Conservation (phyloP, 1,284 basidiomycete genomes). For the Austroboletus niveus region DNA sequence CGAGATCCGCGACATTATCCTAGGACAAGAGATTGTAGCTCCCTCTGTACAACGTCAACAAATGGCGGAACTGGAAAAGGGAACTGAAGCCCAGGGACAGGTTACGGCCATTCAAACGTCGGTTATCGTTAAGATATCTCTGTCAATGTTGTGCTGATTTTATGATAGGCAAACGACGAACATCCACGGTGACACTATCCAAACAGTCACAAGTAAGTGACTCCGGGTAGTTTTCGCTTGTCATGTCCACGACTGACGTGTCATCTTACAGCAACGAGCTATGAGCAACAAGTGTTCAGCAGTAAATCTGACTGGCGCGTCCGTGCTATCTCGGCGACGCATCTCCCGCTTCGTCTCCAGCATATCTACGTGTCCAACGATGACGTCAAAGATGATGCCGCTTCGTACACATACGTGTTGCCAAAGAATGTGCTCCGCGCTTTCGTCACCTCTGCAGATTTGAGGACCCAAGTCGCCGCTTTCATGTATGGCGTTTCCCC, state of each 20-base stretch:
- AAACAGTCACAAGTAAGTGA: constrained; percentile 85
- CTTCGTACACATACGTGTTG: constrained; percentile 91
- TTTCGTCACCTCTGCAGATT: constrained; percentile 91
- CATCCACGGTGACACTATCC: constrained; percentile 95
- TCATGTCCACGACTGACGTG: constrained; percentile 4
- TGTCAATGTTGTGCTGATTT: constrained; percentile 12
- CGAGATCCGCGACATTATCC: constrained; percentile 95
- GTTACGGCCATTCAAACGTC: constrained; percentile 95
- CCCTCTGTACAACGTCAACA: constrained; percentile 94
- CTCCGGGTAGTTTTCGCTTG: neutral
- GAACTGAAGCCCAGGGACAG: constrained; percentile 89
- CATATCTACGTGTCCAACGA: constrained; percentile 99
- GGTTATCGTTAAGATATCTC: constrained; percentile 22
- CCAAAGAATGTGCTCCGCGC: constrained; percentile 97
- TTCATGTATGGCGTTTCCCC: constrained; percentile 93
- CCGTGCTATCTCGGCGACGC: constrained; percentile 93
- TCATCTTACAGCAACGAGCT: constrained; percentile 74
- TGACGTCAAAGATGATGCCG: constrained; percentile 96
- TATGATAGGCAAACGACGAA: constrained; percentile 85
- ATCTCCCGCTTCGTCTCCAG: constrained; percentile 93
- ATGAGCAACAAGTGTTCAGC: constrained; percentile 96
- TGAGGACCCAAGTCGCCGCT: constrained; percentile 94
- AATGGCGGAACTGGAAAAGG: constrained; percentile 99
- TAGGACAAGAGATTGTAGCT: constrained; percentile 96
- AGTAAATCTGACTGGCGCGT: constrained; percentile 99